Conservation (phyloP, 2,329 filamentous ascomycete species). For the Aspergillus pseudonomiae region DNA sequence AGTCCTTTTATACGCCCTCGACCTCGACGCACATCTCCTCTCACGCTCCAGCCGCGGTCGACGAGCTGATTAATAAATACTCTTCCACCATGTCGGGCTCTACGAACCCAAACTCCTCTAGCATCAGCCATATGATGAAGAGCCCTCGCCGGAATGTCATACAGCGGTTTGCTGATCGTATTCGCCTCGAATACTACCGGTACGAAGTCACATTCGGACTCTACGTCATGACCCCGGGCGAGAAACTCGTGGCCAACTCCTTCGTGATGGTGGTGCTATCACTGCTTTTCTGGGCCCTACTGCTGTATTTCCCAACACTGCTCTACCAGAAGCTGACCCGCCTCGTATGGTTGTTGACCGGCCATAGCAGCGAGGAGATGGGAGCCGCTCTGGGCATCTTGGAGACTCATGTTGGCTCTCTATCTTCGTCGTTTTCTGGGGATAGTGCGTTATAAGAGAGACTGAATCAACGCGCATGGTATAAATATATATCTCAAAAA, state of each 20-base stretch:
- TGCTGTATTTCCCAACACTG: conserved; percentile 41
- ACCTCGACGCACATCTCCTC: conserved; percentile 33
- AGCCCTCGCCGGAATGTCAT: conserved; percentile 29
- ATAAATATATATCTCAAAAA: not conserved
- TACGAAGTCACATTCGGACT: conserved; percentile 51
- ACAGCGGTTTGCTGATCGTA: conserved; percentile 33
- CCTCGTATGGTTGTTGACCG: conserved; percentile 43
- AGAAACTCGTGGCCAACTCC: conserved; percentile 47
- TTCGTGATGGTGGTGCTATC: conserved; percentile 40
- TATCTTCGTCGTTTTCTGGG: conserved; percentile 18
- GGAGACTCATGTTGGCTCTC: conserved; percentile 25
- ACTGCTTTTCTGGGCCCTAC: conserved; percentile 40
- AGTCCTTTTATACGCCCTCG: conserved; percentile 38
- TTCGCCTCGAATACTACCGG: conserved; percentile 48
- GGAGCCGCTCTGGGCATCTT: conserved; percentile 31
- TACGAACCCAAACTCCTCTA: conserved; percentile 15
- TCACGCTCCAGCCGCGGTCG: conserved; percentile 34
- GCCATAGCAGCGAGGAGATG: conserved; percentile 35
- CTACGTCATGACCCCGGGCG: conserved; percentile 48
- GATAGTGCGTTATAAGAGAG: conserved; percentile 15
- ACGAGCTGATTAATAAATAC: conserved; percentile 39
- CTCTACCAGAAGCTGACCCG: conserved; percentile 41
- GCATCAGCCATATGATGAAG: conserved; percentile 17
- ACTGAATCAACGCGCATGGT: not conserved
- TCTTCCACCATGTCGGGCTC: conserved; percentile 31